Base-by-base conservation (phyloP, 2,329 filamentous ascomycete genomes). In the Pseudogymnoascus sp. region DNA sequence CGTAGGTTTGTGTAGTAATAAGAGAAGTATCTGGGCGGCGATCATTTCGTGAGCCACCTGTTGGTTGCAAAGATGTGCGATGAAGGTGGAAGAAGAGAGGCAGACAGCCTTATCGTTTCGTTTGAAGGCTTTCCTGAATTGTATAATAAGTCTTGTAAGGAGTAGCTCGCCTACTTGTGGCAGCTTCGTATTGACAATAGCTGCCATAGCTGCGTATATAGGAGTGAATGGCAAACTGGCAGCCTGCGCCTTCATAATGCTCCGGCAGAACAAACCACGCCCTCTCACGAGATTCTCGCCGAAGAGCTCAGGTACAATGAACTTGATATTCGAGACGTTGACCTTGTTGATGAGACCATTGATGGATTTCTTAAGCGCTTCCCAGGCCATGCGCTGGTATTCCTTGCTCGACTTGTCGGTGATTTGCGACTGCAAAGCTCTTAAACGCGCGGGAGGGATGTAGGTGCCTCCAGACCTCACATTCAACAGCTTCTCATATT, bases 291-390 rank as follows among this genome's bases (percentile, higher is more conserved):
- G 77, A 73, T 99, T 99, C 80, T 99, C 94, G 59, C 86, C 85
- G 76, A 99, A 99, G 52, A 99, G 81, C 77, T 99, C 94, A 1
- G 93, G 93, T 23, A 97, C 92, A 66, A 99, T 97, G 72, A 90
- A 84, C 77, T 99, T 97, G 82, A 99, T 97, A 75, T 99, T 99
- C 35, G 90, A 91, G 62, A 93, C 90, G 76, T 97, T 97, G 80
- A 97, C 90, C 80, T 99, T 99, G 83, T 99, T 99, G 82, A 99
- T 96, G 67, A 99, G 79, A 69, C 94, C 94, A 73, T 99, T 97
- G 77, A 99, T 96, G 58, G 90, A 94, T 80, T 99, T 99, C 80
- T 99, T 99, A 72, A 99, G 79, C 11, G 93, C 93, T 76, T 99
- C 94, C 94, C 94, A 99, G 7, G 92, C 92, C 91, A 99, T 96